Conservation (phyloP, 2,329 filamentous ascomycete species). For the Talaromyces sp. region DNA sequence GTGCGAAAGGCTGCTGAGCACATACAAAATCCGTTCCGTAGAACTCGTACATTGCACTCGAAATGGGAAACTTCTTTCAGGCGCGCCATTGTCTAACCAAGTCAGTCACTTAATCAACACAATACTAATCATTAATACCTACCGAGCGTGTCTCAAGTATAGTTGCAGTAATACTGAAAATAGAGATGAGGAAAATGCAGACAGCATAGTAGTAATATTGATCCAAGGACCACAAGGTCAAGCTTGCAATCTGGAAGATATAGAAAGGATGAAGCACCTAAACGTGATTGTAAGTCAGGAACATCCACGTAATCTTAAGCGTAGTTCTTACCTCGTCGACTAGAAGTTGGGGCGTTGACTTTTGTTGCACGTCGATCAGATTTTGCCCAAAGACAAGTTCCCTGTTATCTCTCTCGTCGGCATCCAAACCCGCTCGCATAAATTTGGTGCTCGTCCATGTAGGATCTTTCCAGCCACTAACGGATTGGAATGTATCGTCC, state of each 20-base stretch:
- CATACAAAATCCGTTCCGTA: slow-evolving; percentile 90
- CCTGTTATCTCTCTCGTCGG: slow-evolving; percentile 79
- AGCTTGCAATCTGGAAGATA: slow-evolving; percentile 92
- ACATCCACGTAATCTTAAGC: not conserved
- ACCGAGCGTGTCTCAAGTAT: slow-evolving; percentile 84
- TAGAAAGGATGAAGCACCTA: slow-evolving; percentile 96
- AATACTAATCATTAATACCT: slow-evolving; percentile 34
- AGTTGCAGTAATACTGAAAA: slow-evolving; percentile 86
- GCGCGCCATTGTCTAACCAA: slow-evolving; percentile 73
- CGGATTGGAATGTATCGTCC: slow-evolving; percentile 83
- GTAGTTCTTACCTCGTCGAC: slow-evolving; percentile 70
- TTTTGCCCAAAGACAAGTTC: slow-evolving; percentile 88
- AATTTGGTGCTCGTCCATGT: slow-evolving; percentile 75
- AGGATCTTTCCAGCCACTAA: slow-evolving; percentile 91
- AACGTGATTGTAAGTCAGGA: slow-evolving; percentile 6
- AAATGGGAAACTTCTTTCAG: slow-evolving; percentile 90
- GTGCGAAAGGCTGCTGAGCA: slow-evolving; percentile 20
- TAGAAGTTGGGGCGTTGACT: slow-evolving; percentile 76
- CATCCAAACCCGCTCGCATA: slow-evolving; percentile 77
- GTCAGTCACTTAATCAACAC: not conserved
- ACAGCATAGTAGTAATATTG: slow-evolving; percentile 97
- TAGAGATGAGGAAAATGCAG: slow-evolving; percentile 92
- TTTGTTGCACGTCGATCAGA: slow-evolving; percentile 88
- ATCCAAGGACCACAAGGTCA: slow-evolving; percentile 91
- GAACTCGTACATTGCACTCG: slow-evolving; percentile 89